These are phyloP conservation scores for Simplicillium aogashimaense DNA, from an alignment of 2,329 filamentous ascomycete species.

Conservation along the genomic window DNA sequence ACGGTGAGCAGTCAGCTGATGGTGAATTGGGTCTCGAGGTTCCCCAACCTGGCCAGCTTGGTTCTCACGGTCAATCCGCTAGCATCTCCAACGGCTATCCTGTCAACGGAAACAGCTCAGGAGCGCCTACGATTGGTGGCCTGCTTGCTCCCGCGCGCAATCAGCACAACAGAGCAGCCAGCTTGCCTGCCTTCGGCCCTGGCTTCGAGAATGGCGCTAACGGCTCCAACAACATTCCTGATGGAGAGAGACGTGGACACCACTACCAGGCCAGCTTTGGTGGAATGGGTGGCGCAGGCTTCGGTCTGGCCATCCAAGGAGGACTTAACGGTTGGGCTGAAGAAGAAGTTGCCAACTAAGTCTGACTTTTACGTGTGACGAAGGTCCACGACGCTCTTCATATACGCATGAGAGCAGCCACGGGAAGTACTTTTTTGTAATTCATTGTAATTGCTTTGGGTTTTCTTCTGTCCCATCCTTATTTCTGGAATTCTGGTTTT, in stretches of 20 bases:
- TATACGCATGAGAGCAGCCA: too few relatives aligned
- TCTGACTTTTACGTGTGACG: constrained; percentile 6
- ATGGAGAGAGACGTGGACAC: constrained; percentile 46
- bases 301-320: constrained; percentile 53
- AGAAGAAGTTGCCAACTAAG: constrained; percentile 53
- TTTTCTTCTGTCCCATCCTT: constrained; percentile 9
- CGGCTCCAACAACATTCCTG: constrained; percentile 37
- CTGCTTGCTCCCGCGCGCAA: constrained; percentile 59
- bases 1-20: constrained; percentile 56
- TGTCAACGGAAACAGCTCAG: constrained; percentile 38
- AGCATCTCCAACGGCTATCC: constrained; percentile 57
- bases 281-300: constrained; percentile 44
- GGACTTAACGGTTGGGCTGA: constrained; percentile 59
- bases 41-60: constrained; percentile 49
- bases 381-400: too few relatives aligned
- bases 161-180: constrained; percentile 73
- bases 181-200: constrained; percentile 63
- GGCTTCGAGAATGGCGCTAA: constrained; percentile 51
- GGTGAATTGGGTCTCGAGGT: constrained; percentile 48
- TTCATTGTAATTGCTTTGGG: constrained; percentile 13
- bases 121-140: constrained; percentile 62
- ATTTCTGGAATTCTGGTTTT: constrained; percentile 1
- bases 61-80: constrained; percentile 54
- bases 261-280: constrained; percentile 57
- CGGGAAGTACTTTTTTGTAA: constrained; percentile 10